Evolutionary conservation across 2,329 filamentous ascomycete genomes (phyloP).

Genomic region (Cytospora piceae): DNA sequence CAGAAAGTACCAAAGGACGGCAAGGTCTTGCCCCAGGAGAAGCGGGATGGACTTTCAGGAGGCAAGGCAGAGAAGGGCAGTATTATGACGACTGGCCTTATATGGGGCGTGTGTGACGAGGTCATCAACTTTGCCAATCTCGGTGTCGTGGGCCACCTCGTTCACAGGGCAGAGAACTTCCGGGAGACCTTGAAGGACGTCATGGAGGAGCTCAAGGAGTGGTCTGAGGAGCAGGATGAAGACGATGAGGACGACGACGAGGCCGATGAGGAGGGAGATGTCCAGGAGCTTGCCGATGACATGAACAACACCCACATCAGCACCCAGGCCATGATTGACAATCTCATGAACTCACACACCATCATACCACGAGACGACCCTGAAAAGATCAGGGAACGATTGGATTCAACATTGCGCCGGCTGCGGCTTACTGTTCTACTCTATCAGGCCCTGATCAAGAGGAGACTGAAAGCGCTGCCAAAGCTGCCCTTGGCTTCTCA

Average conservation of each 20-base stretch:
- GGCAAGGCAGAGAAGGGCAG: slow-evolving; percentile 51
- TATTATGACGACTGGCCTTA: slow-evolving; percentile 70
- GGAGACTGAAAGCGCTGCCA: slow-evolving; percentile 65
- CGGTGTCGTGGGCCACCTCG: slow-evolving; percentile 72
- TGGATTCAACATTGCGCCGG: slow-evolving; percentile 66
- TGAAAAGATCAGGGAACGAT: slow-evolving; percentile 64
- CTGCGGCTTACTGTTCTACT: slow-evolving; percentile 70
- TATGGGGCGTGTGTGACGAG: slow-evolving; percentile 84
- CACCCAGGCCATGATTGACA: slow-evolving; percentile 65
- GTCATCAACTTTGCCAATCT: slow-evolving; percentile 65
- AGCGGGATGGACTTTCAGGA: slow-evolving; percentile 48
- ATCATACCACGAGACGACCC: slow-evolving; percentile 68
- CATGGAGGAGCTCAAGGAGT: slow-evolving; percentile 83
- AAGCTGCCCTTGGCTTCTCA: slow-evolving; percentile 34
- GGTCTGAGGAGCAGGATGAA: slow-evolving; percentile 73
- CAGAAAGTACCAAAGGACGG: slow-evolving; percentile 63
- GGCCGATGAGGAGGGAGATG: slow-evolving; percentile 43
- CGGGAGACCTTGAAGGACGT: slow-evolving; percentile 79
- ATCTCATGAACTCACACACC: slow-evolving; percentile 65
- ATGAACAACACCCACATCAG: slow-evolving; percentile 40
- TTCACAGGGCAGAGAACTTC: slow-evolving; percentile 73
- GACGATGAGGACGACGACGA: slow-evolving; percentile 58
- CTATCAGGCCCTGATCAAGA: slow-evolving; percentile 71
- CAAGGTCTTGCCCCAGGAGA: slow-evolving; percentile 50
- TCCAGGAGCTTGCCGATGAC: slow-evolving; percentile 42